Evolutionary conservation across 2,329 filamentous ascomycete genomes (phyloP), one percentile per base, ranked within the genome.

Genomic region (Clonostachys chloroleuca): DNA sequence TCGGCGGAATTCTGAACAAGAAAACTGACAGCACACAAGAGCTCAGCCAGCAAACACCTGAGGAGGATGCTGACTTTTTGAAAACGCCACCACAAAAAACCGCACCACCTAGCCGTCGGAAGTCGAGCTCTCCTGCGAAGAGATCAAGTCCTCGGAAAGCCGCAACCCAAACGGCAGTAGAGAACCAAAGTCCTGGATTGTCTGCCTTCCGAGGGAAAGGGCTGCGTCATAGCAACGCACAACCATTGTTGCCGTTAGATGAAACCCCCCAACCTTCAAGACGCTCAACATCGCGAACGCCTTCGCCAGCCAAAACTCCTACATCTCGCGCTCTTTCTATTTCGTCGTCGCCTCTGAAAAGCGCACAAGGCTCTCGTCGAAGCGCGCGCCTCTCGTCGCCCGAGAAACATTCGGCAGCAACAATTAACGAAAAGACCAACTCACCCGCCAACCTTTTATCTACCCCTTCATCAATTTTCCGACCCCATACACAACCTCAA

Each of bases 1-100:
- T 87, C 42, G 84, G 85, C 10, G 73, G 74, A 9, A 87, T 89
- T 44, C 67, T 87, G 59, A 61, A 52, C 20, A 60, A 55, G 59
- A 61, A 51, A 17, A 61, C 56, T 34, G 54, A 46, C n/a, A 53
- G 49, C n/a, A 56, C 56, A 9, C 57, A 58, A 35, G 52, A 67
- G 52, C 58, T 64, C 35, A 80, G 74, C 9, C 83, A 79, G 58
- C 72, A 72, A 42, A 60, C 80, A 12, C 81, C 84, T 78, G 79
- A 84, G 54, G 65, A 77, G 52, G 81, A 84, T 56, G 73, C 67
- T 13, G 70, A 79, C 52, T 30, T 30, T 30, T 30, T 30, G 9
- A 10, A 30, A 30, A 30, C 24, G 9, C 62, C 68, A 51, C 67
- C 80, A 33, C 24, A 30, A 10, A 30, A 30, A 9, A 30, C 9